A percentile compares a stretch with the other conserved stretches of the same genome.
These are phyloP conservation scores for Phialophora tarda DNA, from an alignment of 2,329 filamentous ascomycete genomes.

Conservation along the genomic window DNA sequence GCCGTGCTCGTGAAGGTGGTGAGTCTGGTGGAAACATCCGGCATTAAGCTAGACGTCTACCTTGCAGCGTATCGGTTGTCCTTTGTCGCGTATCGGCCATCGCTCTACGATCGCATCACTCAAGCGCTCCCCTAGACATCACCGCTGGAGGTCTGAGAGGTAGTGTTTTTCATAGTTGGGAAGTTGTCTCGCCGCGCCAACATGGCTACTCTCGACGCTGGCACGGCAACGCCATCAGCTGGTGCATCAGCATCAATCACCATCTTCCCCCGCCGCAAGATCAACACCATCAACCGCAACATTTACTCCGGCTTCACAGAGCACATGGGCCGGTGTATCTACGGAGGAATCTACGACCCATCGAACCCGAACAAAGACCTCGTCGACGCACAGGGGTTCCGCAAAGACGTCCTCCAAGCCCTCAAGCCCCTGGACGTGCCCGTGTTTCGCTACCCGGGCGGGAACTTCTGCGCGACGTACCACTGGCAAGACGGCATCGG, in stretches of 20 bases:
- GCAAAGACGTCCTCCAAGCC: conserved; percentile 76
- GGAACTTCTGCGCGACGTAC: conserved; percentile 84
- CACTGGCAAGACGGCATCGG: conserved; percentile 85
- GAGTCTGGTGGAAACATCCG: not conserved
- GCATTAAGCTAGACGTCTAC: no score
- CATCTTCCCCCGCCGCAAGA: conserved; percentile 67
- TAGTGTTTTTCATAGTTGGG: not conserved
- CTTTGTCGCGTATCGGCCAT: not conserved
- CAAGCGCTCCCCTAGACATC: not conserved
- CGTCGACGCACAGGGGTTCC: conserved; percentile 76
- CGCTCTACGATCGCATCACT: not conserved
- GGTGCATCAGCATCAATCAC: conserved; percentile 55
- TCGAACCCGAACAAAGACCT: conserved; percentile 62
- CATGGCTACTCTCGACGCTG: conserved; percentile 75
- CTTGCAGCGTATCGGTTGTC: not conserved
- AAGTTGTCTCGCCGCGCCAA: conserved; percentile 25
- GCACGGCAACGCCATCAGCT: conserved; percentile 64
- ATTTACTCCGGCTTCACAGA: conserved; percentile 86
- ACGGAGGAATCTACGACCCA: conserved; percentile 83
- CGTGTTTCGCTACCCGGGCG: conserved; percentile 74
- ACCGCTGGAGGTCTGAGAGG: not conserved
- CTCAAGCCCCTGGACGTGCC: conserved; percentile 76
- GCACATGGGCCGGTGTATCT: conserved; percentile 91
- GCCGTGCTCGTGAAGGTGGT: not conserved
- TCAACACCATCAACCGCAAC: conserved; percentile 77